Percentiles rank a stretch among this genome's conserved stretches.
Evolutionary conservation across 345 rosid species (phyloP).

Genomic region (Citrus medica): DNA sequence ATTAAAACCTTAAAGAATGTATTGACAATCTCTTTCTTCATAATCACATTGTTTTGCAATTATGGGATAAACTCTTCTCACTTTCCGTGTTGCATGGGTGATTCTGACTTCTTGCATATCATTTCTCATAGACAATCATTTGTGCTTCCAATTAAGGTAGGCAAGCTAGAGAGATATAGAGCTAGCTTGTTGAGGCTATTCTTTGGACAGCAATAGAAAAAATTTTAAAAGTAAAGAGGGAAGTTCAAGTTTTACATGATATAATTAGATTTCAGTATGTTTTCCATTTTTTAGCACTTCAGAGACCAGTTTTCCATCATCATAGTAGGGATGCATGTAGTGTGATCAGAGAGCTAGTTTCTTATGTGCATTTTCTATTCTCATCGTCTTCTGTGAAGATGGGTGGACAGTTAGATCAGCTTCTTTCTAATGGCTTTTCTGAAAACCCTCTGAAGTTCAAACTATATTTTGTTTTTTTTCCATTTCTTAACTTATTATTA

Average conservation of each 20-base stretch:
- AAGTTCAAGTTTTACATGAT: neutral
- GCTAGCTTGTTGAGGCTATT: neutral
- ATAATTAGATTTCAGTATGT: neutral
- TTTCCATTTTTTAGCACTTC: neutral
- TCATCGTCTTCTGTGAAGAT: neutral
- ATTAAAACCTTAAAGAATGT: neutral
- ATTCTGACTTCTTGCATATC: neutral
- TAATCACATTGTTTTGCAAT: neutral
- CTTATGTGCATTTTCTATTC: neutral
- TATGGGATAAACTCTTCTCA: neutral
- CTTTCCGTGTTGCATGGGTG: neutral
- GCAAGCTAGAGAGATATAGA: neutral
- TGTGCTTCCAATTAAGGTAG: neutral
- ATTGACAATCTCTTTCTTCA: neutral
- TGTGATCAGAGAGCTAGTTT: neutral
- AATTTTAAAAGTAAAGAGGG: neutral
- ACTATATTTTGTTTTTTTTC: neutral
- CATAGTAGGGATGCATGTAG: neutral
- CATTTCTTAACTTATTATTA: neutral
- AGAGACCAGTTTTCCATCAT: no score
- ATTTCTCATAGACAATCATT: neutral
- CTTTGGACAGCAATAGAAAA: neutral
- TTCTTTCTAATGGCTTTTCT: neutral
- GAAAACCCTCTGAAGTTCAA: neutral
- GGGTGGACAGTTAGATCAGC: neutral